These are phyloP conservation scores for Myxozyma mucilagina DNA, from an alignment of 805 yeast genomes.

Conservation along the genomic window DNA sequence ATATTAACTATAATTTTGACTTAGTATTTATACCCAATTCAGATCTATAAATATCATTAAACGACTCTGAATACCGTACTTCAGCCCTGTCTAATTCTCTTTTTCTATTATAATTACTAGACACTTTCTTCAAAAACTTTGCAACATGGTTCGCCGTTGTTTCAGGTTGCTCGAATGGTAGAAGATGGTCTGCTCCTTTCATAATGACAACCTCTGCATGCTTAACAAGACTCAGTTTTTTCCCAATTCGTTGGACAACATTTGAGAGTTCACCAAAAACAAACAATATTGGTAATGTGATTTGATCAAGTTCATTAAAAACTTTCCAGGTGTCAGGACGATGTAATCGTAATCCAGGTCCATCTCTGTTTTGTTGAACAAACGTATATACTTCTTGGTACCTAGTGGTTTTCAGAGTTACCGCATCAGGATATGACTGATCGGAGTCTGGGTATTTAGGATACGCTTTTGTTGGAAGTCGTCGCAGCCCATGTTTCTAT, in stretches of 20 bases:
- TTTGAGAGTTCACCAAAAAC: slow-evolving; percentile 7
- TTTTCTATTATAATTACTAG: background rate
- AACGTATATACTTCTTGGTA: slow-evolving; percentile 27
- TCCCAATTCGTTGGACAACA: background rate
- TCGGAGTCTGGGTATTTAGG: slow-evolving; percentile 10
- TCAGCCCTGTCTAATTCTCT: background rate
- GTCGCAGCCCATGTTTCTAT: slow-evolving; percentile 21
- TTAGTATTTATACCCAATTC: background rate
- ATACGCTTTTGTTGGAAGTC: slow-evolving; percentile 19
- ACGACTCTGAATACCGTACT: background rate
- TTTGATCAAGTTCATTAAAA: background rate
- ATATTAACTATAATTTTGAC: background rate
- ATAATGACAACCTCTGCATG: slow-evolving; percentile 7
- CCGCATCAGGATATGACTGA: slow-evolving; percentile 9
- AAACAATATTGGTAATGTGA: slow-evolving; percentile 9
- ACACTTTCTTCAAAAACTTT: background rate
- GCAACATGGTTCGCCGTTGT: slow-evolving; percentile 11
- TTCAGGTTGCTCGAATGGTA: slow-evolving; percentile 17
- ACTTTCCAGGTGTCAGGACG: slow-evolving; percentile 3
- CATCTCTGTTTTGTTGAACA: slow-evolving; percentile 1
- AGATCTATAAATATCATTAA: background rate
- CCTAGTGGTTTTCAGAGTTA: slow-evolving; percentile 28
- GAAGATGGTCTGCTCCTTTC: slow-evolving; percentile 7
- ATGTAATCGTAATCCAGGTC: background rate
- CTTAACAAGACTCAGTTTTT: background rate